Evolutionary conservation across 148 eudicot species (phyloP).

Genomic region (Amaranthus hypochondriacus): DNA sequence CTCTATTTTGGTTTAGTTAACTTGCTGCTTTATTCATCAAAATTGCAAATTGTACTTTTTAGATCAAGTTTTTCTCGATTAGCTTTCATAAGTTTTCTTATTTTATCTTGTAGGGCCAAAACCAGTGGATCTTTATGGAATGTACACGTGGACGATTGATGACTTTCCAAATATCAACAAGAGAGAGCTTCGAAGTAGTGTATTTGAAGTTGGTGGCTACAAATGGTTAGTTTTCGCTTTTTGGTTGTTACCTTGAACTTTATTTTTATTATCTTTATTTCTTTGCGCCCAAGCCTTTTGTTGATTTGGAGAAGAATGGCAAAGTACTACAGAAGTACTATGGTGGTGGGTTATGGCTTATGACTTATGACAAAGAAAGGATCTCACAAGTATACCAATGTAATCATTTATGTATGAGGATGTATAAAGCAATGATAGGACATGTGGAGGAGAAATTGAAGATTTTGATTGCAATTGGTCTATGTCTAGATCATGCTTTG

Average conservation of each 20-base stretch:
- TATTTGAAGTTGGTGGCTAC: slow-evolving; percentile 92
- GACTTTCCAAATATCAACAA: slow-evolving; percentile 84
- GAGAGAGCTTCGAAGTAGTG: slow-evolving; percentile 85
- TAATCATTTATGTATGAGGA: no score
- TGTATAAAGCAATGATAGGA: no score
- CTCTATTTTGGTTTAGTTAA: no score
- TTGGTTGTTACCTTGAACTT: not conserved
- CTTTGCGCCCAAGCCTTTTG: no score
- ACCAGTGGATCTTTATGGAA: slow-evolving; percentile 73
- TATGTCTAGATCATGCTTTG: no score
- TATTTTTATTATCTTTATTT: not conserved
- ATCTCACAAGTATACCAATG: no score
- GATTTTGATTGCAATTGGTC: no score
- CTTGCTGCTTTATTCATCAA: not conserved
- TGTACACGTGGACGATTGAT: slow-evolving; percentile 81
- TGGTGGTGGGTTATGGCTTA: no score
- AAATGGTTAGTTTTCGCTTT: slow-evolving; percentile 61
- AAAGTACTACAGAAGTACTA: no score
- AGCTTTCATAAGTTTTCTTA: not conserved
- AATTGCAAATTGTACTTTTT: slow-evolving; percentile 3
- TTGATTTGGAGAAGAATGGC: no score
- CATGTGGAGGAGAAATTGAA: no score
- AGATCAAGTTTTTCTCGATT: not conserved
- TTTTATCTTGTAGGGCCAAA: slow-evolving; percentile 53
- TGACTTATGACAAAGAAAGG: no score